phyloP scores from a whole-genome alignment of 352 stramenopile species.

The Globisporangium iwayamae region DNA sequence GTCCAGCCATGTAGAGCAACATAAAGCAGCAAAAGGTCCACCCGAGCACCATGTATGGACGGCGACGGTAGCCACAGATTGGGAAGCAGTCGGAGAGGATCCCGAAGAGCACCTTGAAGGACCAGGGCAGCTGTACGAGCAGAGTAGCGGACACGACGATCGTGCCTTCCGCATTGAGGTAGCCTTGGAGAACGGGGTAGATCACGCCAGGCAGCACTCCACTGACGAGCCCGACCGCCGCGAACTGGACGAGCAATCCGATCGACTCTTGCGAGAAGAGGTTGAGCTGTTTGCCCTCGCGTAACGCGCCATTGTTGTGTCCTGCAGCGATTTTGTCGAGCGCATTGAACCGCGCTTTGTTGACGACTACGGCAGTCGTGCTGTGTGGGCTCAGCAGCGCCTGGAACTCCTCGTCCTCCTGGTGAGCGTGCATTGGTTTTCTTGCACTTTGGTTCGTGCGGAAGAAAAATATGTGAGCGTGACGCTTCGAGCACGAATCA shows the following conservation, averaged over 20 bases:
- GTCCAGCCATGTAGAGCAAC: slow-evolving; percentile 41
- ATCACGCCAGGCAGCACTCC: slow-evolving; percentile 42
- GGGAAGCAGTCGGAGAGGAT: slow-evolving; percentile 63
- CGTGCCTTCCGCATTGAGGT: slow-evolving; percentile 54
- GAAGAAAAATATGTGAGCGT: slow-evolving; percentile 4
- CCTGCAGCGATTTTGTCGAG: not conserved
- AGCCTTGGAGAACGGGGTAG: slow-evolving; percentile 56
- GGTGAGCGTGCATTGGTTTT: slow-evolving; percentile 6
- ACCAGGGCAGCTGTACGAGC: slow-evolving; percentile 55
- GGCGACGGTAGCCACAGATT: slow-evolving; percentile 46
- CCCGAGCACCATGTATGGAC: slow-evolving; percentile 56
- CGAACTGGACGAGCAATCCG: slow-evolving; percentile 46
- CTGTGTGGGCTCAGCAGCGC: slow-evolving; percentile 8
- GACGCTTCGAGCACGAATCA: not conserved
- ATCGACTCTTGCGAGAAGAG: slow-evolving; percentile 32
- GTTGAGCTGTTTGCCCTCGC: slow-evolving; percentile 25
- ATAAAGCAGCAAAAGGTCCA: slow-evolving; percentile 49
- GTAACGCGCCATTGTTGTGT: slow-evolving; percentile 28
- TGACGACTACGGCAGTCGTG: not conserved
- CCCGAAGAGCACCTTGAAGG: slow-evolving; percentile 57
- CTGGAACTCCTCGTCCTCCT: slow-evolving; percentile 9
- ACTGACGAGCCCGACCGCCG: slow-evolving; percentile 44
- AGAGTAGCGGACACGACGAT: slow-evolving; percentile 42
- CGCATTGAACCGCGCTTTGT: slow-evolving; percentile 1
- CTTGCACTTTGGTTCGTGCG: not conserved